These are phyloP conservation scores for Cardamine chenopodiifolia DNA, from an alignment of 345 rosid species.

Conservation along the genomic window DNA sequence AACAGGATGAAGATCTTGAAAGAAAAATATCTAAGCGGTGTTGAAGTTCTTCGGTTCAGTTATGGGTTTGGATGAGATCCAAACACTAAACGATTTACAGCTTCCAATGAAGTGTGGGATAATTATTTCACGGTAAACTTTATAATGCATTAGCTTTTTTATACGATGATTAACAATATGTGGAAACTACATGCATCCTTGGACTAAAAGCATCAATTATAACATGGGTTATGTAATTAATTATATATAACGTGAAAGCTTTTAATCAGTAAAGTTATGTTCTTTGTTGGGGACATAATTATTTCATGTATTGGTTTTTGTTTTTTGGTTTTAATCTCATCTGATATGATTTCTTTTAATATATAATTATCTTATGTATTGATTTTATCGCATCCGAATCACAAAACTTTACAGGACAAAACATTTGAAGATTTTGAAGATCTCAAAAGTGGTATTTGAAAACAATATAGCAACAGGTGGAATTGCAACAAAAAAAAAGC, in stretches of 20 bases:
- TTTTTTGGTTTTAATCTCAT: neutral
- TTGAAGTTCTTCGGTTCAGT: neutral
- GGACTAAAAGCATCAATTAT: no score
- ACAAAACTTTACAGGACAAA: neutral
- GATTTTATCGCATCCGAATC: neutral
- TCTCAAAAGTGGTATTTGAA: neutral
- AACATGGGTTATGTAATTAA: no score
- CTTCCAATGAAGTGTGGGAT: neutral
- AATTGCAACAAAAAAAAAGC: neutral
- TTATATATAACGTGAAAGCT: no score
- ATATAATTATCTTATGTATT: neutral
- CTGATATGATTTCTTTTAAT: no score
- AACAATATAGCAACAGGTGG: neutral
- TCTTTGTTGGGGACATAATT: no score
- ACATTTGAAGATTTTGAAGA: slow-evolving; percentile 15
- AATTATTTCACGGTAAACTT: neutral
- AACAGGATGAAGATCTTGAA: neutral
- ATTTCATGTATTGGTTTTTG: neutral
- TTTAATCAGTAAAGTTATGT: no score
- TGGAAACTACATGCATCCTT: no score
- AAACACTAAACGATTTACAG: neutral
- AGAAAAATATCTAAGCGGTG: neutral
- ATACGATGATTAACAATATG: neutral
- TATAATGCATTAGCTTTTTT: neutral
- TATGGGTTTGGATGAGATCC: slow-evolving; percentile 8